These are phyloP conservation scores for Yarrowia phangngaensis DNA, from an alignment of 805 yeast genomes.

Conservation along the genomic window DNA sequence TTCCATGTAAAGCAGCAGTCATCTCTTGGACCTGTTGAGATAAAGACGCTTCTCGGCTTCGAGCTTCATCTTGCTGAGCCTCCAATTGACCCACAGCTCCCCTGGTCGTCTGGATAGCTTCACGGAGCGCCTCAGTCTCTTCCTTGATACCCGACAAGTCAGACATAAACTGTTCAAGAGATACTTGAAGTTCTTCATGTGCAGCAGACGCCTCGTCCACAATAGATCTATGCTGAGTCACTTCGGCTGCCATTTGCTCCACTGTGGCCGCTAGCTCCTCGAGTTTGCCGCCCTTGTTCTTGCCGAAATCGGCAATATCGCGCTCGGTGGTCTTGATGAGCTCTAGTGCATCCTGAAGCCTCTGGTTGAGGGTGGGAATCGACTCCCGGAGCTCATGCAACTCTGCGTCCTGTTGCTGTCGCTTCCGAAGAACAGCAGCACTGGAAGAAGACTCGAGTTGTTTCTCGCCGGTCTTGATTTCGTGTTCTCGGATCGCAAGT, in stretches of 20 bases:
- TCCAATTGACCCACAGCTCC: slow-evolving; percentile 41
- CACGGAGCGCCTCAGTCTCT: slow-evolving; percentile 42
- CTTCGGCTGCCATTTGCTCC: slow-evolving; percentile 40
- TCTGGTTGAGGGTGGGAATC: slow-evolving; percentile 41
- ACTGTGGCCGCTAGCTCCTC: slow-evolving; percentile 48
- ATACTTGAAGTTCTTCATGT: slow-evolving; percentile 64
- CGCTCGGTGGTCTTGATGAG: slow-evolving; percentile 57
- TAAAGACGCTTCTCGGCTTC: slow-evolving; percentile 35
- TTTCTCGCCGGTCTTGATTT: slow-evolving; percentile 34
- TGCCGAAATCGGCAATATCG: slow-evolving; percentile 78
- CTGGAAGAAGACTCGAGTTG: slow-evolving; percentile 32
- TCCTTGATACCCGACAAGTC: slow-evolving; percentile 52
- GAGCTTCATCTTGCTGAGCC: slow-evolving; percentile 36
- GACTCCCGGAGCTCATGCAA: slow-evolving; percentile 44
- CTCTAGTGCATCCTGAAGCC: slow-evolving; percentile 38
- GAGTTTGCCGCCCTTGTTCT: slow-evolving; percentile 76
- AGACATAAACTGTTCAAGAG: slow-evolving; percentile 58
- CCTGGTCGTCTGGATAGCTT: slow-evolving; percentile 36
- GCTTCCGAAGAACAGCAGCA: slow-evolving; percentile 36
- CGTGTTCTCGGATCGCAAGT: slow-evolving; percentile 38
- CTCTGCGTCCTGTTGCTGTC: slow-evolving; percentile 45
- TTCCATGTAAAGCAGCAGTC: slow-evolving; percentile 56
- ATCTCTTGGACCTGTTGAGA: slow-evolving; percentile 46
- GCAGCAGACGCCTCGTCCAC: slow-evolving; percentile 49
- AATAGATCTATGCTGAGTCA: slow-evolving; percentile 41